Evolutionary conservation across 2,329 filamentous ascomycete genomes (phyloP), one percentile per base, ranked within the genome.

Genomic region (Pseudogymnoascus sp.): DNA sequence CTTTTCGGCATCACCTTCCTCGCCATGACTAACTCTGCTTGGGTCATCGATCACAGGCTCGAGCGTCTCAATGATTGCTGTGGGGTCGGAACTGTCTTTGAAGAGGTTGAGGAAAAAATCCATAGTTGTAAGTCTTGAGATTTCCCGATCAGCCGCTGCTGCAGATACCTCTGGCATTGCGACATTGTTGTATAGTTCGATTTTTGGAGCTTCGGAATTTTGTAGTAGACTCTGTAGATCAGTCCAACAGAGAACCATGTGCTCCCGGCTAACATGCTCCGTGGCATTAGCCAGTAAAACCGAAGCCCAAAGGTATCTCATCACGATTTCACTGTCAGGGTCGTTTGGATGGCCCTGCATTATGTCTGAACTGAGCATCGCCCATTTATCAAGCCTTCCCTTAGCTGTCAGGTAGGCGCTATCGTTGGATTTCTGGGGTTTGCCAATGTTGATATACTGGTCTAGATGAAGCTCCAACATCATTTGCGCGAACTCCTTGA

Each of bases 21-120:
- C 62, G 3, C 64, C 9, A 1, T 67, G 26, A 6, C 62, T 65
- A 5, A 69, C 61, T 1, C 69, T 66, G 3, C 70, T 68, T 31
- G 78, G 46, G 59, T 68, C 46, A 66, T 97, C 93, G 4, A 99
- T 79, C 9, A 99, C 89, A 3, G 95, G 95, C 71, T 99, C 95
- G 37, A 99, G 78, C 29, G 88, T 95, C 71, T 97, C 92, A 64
- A 99, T 97, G 19, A 97, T 85, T 4, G 88, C 83, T 11, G 93
- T 83, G 0, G 93, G 90, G 68, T 97, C 88, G 56, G 88, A 86
- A 64, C 88, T 84, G 64, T 95, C 89, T 65, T 90, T 89, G 72
- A 97, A 97, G 0, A 99, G 84, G 38, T 88, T 90, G 60, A 92
- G 82, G 75, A 99, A 97, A 74, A 97, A 97, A 72, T 97, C 93